Evolutionary conservation across 2,329 filamentous ascomycete species (phyloP), one percentile per base, ranked within the genome.

Genomic region (Sclerotinia spermophila): DNA sequence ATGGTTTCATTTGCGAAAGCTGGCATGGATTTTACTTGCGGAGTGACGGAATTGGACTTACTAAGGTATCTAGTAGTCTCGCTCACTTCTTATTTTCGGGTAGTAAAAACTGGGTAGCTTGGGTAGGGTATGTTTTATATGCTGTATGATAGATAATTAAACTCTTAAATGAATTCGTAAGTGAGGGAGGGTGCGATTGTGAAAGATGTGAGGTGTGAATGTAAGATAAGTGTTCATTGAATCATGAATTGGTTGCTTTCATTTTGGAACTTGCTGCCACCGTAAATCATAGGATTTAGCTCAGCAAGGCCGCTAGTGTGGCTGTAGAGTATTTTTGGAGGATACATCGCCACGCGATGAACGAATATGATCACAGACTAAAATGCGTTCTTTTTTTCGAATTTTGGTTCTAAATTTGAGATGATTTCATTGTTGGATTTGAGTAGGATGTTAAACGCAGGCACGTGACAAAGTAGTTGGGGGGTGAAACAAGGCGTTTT

Each of bases 141-240:
- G 33, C 10, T 66, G 62, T 66, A 66, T 53, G 62, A 66, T 66
- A 66, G 62, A 66, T 53, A 66, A 66, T 53, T 24, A 21, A 66
- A 40, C 2, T 24, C 2, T 53, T 15, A 7, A 66, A 66, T 13
- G 5, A 13, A 66, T 66, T 13, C 10, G n/a, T 53, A 4, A 30
- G 11, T 53, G 35, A 15, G 45, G 17, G 11, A 6, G 53, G 19
- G 10, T 30, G n/a, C 30, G 33, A 40, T 62, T n/a, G n/a, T n/a
- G n/a, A n/a, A n/a, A n/a, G 10, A 17, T 53, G 7, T 27, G 44
- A 51, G 17, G 19, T 24, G 5, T 13, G 30, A 58, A 59, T 38
- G 2, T 8, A n/a, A 11, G 6, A 24, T 38, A 35, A 40, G 7
- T 35, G 35, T 40, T 33, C 6, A 40, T n/a, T n/a, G 35, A 40